Conservation (phyloP, 2,329 filamentous ascomycete species). For the Elsinoe australis region DNA sequence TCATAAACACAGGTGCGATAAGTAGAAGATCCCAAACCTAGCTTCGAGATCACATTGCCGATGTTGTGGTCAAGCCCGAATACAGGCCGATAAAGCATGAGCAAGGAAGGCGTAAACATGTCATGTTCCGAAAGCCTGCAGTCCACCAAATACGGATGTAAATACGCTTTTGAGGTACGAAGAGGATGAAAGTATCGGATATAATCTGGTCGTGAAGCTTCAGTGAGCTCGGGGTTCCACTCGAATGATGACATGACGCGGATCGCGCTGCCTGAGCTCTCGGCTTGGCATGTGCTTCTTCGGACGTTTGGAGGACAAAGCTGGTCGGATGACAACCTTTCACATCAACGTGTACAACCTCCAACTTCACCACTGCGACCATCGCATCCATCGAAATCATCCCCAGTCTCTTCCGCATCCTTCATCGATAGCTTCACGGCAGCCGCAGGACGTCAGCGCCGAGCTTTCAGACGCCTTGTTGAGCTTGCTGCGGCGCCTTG, state of each 20-base stretch:
- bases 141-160: no score
- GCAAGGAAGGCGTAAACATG: no score
- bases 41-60: no score
- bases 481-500: conserved; percentile 10
- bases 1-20: no score
- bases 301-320: conserved; percentile 10
- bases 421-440: not conserved
- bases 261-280: not conserved
- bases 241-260: not conserved
- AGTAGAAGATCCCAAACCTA: no score
- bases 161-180: no score
- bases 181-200: no score
- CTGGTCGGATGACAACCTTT: conserved; percentile 10
- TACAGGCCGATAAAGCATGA: no score
- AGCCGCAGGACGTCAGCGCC: not conserved
- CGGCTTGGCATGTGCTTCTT: conserved; percentile 9
- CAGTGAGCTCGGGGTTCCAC: not conserved
- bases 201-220: no score
- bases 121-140: no score
- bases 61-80: no score
- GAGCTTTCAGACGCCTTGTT: not conserved
- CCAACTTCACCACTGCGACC: not conserved
- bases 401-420: not conserved
- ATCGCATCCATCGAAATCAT: conserved; percentile 4
- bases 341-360: not conserved